phyloP scores from a whole-genome alignment of 352 stramenopile species.

The Phytophthora quininea region DNA sequence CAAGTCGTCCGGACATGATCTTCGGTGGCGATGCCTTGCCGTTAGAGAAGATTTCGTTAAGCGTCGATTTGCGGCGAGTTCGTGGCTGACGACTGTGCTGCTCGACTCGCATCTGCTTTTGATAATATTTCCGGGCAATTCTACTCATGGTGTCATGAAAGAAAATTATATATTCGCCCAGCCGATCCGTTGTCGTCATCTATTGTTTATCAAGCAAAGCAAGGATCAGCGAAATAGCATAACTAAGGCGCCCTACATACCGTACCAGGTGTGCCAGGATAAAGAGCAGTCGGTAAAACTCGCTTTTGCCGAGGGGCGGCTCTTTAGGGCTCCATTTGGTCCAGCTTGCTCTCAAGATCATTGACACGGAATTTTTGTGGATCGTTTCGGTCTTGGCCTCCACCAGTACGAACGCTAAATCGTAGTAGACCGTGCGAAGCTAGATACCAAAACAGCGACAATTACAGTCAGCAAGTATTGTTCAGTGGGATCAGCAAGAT shows the following conservation, averaged over 20 bases:
- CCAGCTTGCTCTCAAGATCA: constrained; percentile 72
- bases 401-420: constrained; percentile 74
- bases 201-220: constrained; percentile 20
- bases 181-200: constrained; percentile 72
- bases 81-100: constrained; percentile 29
- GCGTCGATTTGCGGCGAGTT: constrained; percentile 35
- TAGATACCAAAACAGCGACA: constrained; percentile 14
- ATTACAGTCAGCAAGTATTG: too few relatives aligned
- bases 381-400: constrained; percentile 79
- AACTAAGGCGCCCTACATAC: not conserved
- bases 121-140: constrained; percentile 53
- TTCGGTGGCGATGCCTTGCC: constrained; percentile 7
- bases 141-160: constrained; percentile 74
- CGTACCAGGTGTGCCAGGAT: constrained; percentile 76
- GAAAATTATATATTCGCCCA: constrained; percentile 78
- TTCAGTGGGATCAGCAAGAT: not conserved
- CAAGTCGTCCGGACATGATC: constrained; percentile 9
- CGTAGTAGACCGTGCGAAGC: constrained; percentile 72
- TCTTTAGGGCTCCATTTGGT: constrained; percentile 74
- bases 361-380: constrained; percentile 82
- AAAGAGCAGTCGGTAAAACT: constrained; percentile 76
- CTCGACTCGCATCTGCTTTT: constrained; percentile 39
- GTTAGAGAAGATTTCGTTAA: constrained; percentile 34
- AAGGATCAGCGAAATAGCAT: not conserved
- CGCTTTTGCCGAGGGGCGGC: constrained; percentile 50